Conservation (phyloP, 2,329 filamentous ascomycete genomes). For the Pseudocercospora pini-densiflorae region DNA sequence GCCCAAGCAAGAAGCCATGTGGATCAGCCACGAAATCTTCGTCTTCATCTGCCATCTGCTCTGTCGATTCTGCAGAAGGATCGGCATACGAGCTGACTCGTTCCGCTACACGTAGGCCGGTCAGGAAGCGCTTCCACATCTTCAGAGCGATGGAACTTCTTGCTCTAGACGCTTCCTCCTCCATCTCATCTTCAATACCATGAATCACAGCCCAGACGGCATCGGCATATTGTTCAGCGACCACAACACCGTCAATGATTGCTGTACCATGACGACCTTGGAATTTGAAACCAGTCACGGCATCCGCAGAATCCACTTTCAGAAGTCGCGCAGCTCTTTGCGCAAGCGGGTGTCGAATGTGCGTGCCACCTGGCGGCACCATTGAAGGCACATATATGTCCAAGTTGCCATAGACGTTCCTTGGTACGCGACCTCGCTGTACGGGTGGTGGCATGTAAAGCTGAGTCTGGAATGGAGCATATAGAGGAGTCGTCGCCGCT, state of each 20-base stretch:
- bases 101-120: constrained; percentile 71
- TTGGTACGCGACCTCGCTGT: constrained; percentile 69
- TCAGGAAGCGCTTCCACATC: constrained; percentile 64
- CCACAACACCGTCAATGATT: constrained; percentile 75
- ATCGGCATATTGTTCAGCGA: constrained; percentile 72
- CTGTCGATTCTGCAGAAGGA: constrained; percentile 8
- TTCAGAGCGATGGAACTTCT: constrained; percentile 56
- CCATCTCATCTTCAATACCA: constrained; percentile 69
- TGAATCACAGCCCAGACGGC: constrained; percentile 72
- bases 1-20: constrained; percentile 24
- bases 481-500: constrained; percentile 60
- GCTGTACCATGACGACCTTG: constrained; percentile 85
- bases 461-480: constrained; percentile 66
- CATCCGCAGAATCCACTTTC: constrained; percentile 84
- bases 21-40: constrained; percentile 17
- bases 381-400: constrained; percentile 68
- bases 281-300: constrained; percentile 89
- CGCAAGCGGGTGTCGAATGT: constrained; percentile 63
- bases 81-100: constrained; percentile 65
- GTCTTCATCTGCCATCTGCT: constrained; percentile 12
- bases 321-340: constrained; percentile 74
- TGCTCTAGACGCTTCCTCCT: constrained; percentile 64
- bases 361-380: constrained; percentile 64
- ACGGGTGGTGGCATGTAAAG: constrained; percentile 78
- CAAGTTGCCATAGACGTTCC: constrained; percentile 65